These are phyloP conservation scores for Mycena galopus DNA, from an alignment of 768 basidiomycete genomes.

Conservation along the genomic window DNA sequence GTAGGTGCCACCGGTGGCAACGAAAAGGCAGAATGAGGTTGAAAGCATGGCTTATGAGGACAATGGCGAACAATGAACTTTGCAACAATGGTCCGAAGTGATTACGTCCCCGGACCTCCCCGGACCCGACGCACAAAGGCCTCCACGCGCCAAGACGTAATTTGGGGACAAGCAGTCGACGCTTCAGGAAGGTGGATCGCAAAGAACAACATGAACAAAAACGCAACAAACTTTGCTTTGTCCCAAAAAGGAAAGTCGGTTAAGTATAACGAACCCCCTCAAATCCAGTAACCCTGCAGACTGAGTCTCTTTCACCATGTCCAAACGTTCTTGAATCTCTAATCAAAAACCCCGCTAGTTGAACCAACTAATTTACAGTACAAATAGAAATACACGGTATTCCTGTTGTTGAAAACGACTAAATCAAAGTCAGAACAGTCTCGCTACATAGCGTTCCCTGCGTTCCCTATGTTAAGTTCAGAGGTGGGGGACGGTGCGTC, in stretches of 20 bases:
- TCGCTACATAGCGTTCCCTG: constrained; percentile 20
- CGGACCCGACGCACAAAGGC: too few relatives aligned
- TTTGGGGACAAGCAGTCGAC: too few relatives aligned
- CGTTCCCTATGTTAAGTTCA: constrained; percentile 12
- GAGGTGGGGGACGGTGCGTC: constrained; percentile 14
- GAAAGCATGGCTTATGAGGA: background rate
- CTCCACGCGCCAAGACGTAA: too few relatives aligned
- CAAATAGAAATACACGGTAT: constrained; percentile 34
- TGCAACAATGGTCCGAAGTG: background rate
- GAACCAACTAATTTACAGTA: constrained; percentile 8
- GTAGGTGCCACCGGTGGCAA: constrained; percentile 32
- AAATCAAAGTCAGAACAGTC: background rate
- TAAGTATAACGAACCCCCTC: too few relatives aligned
- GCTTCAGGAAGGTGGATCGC: too few relatives aligned
- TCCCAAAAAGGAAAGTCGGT: background rate
- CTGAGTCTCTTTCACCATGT: too few relatives aligned
- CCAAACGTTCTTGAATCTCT: background rate
- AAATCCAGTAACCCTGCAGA: too few relatives aligned
- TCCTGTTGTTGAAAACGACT: background rate
- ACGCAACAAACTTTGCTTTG: background rate
- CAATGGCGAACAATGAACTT: constrained; percentile 19
- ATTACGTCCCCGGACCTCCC: background rate
- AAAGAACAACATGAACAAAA: background rate
- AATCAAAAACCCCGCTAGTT: background rate
- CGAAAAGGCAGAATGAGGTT: constrained; percentile 6